Base-by-base conservation (phyloP, 495 filamentous ascomycete genomes). In the Durotheca rogersii region DNA sequence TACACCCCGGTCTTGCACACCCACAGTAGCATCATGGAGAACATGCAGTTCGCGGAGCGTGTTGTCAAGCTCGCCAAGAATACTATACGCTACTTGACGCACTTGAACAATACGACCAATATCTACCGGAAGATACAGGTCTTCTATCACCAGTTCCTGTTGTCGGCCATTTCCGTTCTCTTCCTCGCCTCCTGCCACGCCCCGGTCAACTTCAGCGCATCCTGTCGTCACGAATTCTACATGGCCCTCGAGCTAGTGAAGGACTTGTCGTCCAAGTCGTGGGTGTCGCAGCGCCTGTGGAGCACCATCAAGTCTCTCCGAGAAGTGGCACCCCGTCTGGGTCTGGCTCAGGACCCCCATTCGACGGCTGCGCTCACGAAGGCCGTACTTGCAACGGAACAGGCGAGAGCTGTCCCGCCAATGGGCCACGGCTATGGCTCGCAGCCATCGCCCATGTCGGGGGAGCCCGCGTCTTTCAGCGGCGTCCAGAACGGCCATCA, bases 131-230 rank as follows among this genome's bases (percentile, higher is more conserved):
- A 79, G 4, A 82, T 88, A 43, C 88, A 93, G 65, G 81, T 90
- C 27, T 84, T 84, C 51, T 92, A 91, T 71, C 89, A 95, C 66
- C 89, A 91, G 59, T 95, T 95, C 66, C 76, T 95, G 12, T 82
- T 89, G 7, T 85, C 86, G 6, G 84, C 88, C 7, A 76, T 95
- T 18, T 85, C 86, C 0, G 88, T 92, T 2, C 73, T 95, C 6
- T 90, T 93, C 64, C 80, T 95, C 0, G 88, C 89, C 0, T 87
- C 88, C 1, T 87, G 83, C 10, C 89, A 95, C 61, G 87, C 89
- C 2, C 88, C 89, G 0, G 73, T 83, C 0, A 81, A 86, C 31
- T 95, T 92, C 65, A 87, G 82, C 57, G 74, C 79, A 6, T 69
- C 78, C 33, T 88, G 88, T 41, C 78, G 87, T n/a, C 81, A 84